A percentile compares a stretch with the other conserved stretches of the same genome.
phyloP scores from a whole-genome alignment of 257 asterid genomes.

The Solanum chilense region DNA sequence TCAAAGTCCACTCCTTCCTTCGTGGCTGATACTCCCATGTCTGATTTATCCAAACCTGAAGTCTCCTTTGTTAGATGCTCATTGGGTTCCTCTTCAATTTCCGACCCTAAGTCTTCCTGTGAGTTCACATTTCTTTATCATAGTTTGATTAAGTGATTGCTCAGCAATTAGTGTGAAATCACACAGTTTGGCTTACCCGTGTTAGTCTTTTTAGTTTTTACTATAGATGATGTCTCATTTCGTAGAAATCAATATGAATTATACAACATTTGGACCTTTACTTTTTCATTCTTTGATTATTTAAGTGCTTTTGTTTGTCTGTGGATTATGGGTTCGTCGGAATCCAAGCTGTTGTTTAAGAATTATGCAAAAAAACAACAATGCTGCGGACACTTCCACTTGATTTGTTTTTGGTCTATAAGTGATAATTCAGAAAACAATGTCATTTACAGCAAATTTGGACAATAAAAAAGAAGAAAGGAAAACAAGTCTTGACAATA shows the following conservation, averaged over 20 bases:
- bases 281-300: not conserved
- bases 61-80: slow-evolving; percentile 32
- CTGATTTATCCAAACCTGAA: slow-evolving; percentile 7
- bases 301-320: not conserved
- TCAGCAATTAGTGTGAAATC: not conserved
- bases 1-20: slow-evolving; percentile 20
- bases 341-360: not conserved
- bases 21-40: slow-evolving; percentile 57
- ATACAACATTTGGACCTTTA: not conserved
- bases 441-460: not conserved
- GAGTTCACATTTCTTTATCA: not conserved
- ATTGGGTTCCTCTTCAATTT: slow-evolving; percentile 2
- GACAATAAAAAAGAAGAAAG: not conserved
- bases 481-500: not conserved
- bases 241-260: not conserved
- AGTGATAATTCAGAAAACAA: not conserved
- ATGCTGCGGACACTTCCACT: not conserved
- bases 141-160: not conserved
- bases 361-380: not conserved
- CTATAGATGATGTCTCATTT: not conserved
- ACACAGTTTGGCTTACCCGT: not conserved
- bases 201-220: not conserved
- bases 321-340: not conserved
- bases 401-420: not conserved
- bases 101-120: slow-evolving; percentile 11